Evolutionary conservation across 306 rosid genomes (phyloP), one percentile per base, ranked within the genome.

Genomic region (Styphnolobium japonicum): DNA sequence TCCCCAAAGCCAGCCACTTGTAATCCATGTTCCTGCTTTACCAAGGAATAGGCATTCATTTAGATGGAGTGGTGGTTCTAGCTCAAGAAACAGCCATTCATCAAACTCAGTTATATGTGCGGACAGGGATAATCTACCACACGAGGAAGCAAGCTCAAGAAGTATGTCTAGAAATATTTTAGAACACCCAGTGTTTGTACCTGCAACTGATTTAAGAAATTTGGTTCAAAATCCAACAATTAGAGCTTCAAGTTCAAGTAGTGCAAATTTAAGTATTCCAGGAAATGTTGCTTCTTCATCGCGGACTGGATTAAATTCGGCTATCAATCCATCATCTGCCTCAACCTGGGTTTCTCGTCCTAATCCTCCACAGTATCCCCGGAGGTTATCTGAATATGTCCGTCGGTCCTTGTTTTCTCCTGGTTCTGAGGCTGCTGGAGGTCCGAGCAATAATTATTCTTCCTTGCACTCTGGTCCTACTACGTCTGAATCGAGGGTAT

Each of bases 301-400:
- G 15, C 83, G 87, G 60, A 43, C 88, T 15, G 87, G 85, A 45
- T 55, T 90, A 10, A 89, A 82, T 87, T 79, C 90, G 34, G 77
- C 84, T 43, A 69, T 49, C 69, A 89, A 86, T 82, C 89, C 89
- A 29, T 36, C 92, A 61, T 73, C 91, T 83, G 77, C 89, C 72
- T 80, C 87, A 29, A 42, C 81, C 3, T 89, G 91, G 94, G 83
- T 67, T 70, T 85, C 94, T 76, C 89, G 77, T 73, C 89, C 89
- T 79, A 86, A 40, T 83, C 83, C 88, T 25, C 90, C 87, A 1
- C 94, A 87, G 46, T 81, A 83, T 81, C 94, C 91, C 2, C 80
- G 94, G 69, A 91, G 97, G 77, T 71, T 93, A 39, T 80, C 94
- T 6, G 97, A 89, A 80, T 89, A 83, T 87, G 90, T 89, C 14